Base-by-base conservation (phyloP, 2,329 filamentous ascomycete species). In the Penicillium polonicum region DNA sequence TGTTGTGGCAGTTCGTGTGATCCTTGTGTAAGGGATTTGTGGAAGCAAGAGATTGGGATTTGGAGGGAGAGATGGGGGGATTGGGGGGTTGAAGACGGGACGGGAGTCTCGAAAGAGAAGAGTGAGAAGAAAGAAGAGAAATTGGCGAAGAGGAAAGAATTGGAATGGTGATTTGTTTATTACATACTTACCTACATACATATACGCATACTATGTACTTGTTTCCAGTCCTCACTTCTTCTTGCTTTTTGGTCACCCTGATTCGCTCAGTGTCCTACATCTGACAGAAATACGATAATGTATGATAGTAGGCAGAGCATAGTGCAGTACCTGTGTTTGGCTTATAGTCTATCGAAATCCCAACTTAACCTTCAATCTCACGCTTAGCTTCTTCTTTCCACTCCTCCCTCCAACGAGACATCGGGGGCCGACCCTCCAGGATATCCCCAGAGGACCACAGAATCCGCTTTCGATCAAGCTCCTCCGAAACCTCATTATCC, bases 1-100 rank as follows among this genome's bases (percentile, higher is more conserved):
- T 74, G 72, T n/a, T 74, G 72, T 62, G 72, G 72, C 29, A 74
- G 72, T 35, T 72, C 72, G 46, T 74, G 72, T 52, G 71, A 73
- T 59, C 72, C 72, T 6, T 74, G 72, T 44, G 72, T 74, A 38
- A 72, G 61, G 58, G 70, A 72, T 65, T 48, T 74, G 2, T 74
- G 71, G 71, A 64, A 59, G 48, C 69, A 74, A 61, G 72, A 74
- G 58, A 55, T 71, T 59, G 63, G 60, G 10, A 64, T 68, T 48
- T 74, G 72, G 72, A 68, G 64, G 59, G 72, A 72, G 58, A 62
- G 69, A 33, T 74, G 72, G 72, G 71, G 71, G 8, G 63, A 65
- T 52, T 43, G 46, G 27, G 63, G 46, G 5, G 52, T 52, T 52
- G 50, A 52, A 27, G 50, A 52, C 1, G 50, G 27, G 19, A 29